Conservation (phyloP, 169 alveolate species). For the Plasmodium blacklocki region DNA sequence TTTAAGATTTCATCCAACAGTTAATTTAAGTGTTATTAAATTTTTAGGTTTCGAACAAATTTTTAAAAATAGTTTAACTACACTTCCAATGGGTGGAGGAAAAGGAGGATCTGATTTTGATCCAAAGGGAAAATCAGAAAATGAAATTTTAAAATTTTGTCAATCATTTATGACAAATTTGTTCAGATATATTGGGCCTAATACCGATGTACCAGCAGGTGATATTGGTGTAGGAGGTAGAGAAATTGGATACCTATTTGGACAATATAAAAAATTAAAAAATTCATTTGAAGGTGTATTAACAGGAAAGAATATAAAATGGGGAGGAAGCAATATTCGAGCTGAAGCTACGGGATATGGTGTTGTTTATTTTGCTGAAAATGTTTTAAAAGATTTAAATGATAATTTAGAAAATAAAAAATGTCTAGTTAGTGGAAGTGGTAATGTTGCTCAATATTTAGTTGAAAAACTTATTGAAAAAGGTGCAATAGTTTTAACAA, state of each 20-base stretch:
- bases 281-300: conserved; percentile 86
- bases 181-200: conserved; percentile 87
- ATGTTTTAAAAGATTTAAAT: conserved; percentile 69
- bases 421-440: conserved; percentile 89
- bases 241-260: conserved; percentile 90
- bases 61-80: conserved; percentile 90
- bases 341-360: conserved; percentile 93
- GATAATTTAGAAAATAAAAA: conserved; percentile 79
- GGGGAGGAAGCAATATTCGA: conserved; percentile 90
- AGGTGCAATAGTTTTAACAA: conserved; percentile 88
- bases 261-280: conserved; percentile 87
- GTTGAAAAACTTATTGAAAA: conserved; percentile 85
- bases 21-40: conserved; percentile 86
- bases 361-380: conserved; percentile 87
- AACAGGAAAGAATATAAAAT: conserved; percentile 88
- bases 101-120: conserved; percentile 93
- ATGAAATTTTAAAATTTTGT: conserved; percentile 87
- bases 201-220: conserved; percentile 92
- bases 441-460: conserved; percentile 91
- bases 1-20: conserved; percentile 89
- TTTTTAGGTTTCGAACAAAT: conserved; percentile 91
- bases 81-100: conserved; percentile 90
- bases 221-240: conserved; percentile 92
- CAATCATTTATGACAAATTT: conserved; percentile 86
- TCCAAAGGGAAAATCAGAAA: conserved; percentile 89